Base-by-base conservation (phyloP, 805 yeast species). In the Candida qinlingensis region DNA sequence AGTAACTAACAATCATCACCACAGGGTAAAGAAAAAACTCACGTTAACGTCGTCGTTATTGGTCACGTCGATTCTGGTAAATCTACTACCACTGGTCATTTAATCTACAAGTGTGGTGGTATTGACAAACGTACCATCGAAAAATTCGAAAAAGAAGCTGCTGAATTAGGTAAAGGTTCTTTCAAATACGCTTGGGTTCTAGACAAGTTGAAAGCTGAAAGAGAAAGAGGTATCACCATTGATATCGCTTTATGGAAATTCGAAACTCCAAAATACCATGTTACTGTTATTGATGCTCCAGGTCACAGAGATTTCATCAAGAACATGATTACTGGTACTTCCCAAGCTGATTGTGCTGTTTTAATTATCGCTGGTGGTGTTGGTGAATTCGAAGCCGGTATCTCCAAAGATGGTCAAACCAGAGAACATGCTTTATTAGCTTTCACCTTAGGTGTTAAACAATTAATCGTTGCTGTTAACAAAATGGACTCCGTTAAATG, bases 51-150 rank as follows among this genome's bases (percentile, higher is more conserved):
- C 80, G 99, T 94, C 77, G 98, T 94, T 74, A 92, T 92, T 77
- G 99, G 98, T 79, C 98, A 92, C 96, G 98, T 94, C 97, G 98
- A 92, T 80, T 91, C 97, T 69, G 92, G 92, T 80, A 87, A 87
- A 81, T 92, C 97, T 61, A 91, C 98, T 73, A 92, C 97, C 78
- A 91, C 98, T 75, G 97, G 97, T 79, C 97, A 91, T 85, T 87
- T 91, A 79, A 90, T 91, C 73, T 91, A 74, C 96, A 90, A 90
- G 92, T 91, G 97, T 82, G 97, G 97, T 87, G 97, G 95, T 85
- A 88, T 88, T 69, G 97, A 90, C 62, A 88, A 87, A 88, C 87
- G 97, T 83, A 90, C 96, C 74, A 89, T 89, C 71, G 96, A 90
- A 83, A 89, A 89, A 88, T 88, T 88, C 79, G 96, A 88, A 83